A percentile compares a stretch with the other conserved stretches of the same genome.
Conservation (phyloP, 2,329 filamentous ascomycete species). For the Arthrobotrys sinensis region DNA sequence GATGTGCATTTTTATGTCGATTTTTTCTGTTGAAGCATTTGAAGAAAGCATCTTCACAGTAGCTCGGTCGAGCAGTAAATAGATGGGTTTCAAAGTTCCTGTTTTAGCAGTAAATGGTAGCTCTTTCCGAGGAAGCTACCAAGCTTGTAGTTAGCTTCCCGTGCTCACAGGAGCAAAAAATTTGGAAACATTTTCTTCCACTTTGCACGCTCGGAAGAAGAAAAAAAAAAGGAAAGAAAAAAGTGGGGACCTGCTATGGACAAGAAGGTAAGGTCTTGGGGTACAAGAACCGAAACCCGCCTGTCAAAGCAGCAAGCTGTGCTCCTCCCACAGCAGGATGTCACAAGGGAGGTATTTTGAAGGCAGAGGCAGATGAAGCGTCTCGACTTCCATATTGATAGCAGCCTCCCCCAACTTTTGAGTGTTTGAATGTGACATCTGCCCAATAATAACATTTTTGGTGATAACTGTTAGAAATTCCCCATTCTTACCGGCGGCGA, state of each 20-base stretch:
- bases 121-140: constrained; percentile 60
- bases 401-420: constrained; percentile 48
- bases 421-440: constrained; percentile 50
- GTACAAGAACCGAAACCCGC: constrained; percentile 59
- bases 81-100: constrained; percentile 47
- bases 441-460: constrained; percentile 60
- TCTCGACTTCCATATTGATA: constrained; percentile 34
- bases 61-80: constrained; percentile 18
- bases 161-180: constrained; percentile 59
- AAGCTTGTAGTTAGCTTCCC: constrained; percentile 57
- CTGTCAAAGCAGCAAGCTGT: constrained; percentile 61
- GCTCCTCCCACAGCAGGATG: constrained; percentile 59
- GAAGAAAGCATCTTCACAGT: constrained; percentile 35
- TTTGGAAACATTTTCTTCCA: constrained; percentile 59
- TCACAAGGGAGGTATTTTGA: constrained; percentile 59
- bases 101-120: constrained; percentile 60
- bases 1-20: constrained; percentile 43
- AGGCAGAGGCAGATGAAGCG: constrained; percentile 58
- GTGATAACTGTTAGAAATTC: constrained; percentile 61
- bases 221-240: constrained; percentile 22
- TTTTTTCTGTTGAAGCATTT: constrained; percentile 57
- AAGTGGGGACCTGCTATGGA: constrained; percentile 46
- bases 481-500: constrained; percentile 48
- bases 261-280: constrained; percentile 46
- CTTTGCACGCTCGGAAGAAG: constrained; percentile 32